These are phyloP conservation scores for Salvia miltiorrhiza DNA, from an alignment of 257 asterid genomes.

Conservation along the genomic window DNA sequence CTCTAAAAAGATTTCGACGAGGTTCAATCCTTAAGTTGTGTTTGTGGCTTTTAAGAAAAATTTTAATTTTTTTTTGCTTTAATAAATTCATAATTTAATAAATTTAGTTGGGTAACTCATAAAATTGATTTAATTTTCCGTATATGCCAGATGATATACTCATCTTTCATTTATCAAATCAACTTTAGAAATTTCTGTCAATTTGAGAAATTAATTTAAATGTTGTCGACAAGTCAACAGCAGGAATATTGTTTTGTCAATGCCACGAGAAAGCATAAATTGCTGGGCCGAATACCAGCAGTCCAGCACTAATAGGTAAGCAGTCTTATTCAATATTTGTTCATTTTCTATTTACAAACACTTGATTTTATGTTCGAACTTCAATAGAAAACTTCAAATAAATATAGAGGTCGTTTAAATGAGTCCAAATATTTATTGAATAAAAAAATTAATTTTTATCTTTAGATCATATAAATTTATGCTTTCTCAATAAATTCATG, in stretches of 20 bases:
- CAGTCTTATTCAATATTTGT: slow-evolving; percentile 19
- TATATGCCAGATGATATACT: not conserved
- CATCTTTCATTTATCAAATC: not conserved
- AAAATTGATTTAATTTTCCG: not conserved
- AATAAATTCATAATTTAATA: too few relatives aligned
- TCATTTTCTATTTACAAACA: not conserved
- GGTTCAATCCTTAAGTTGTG: too few relatives aligned
- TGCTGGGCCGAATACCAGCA: slow-evolving; percentile 12
- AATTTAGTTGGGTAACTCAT: not conserved
- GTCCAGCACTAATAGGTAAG: not conserved
- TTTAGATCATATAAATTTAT: too few relatives aligned
- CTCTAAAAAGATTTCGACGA: too few relatives aligned
- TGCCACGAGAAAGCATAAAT: slow-evolving; percentile 30
- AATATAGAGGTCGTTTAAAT: too few relatives aligned
- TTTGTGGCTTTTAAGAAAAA: too few relatives aligned
- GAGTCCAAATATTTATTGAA: not conserved
- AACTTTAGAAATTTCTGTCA: not conserved
- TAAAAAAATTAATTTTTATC: too few relatives aligned
- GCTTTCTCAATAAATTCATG: too few relatives aligned
- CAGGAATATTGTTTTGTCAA: slow-evolving; percentile 9
- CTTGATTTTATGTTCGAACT: not conserved
- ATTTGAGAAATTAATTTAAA: not conserved
- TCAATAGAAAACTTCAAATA: not conserved
- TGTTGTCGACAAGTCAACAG: slow-evolving; percentile 21
- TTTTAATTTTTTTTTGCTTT: too few relatives aligned